Percentiles rank a stretch among this genome's conserved stretches.
These are phyloP conservation scores for Croton setiger DNA, from an alignment of 441 rosid genomes.

Conservation along the genomic window DNA sequence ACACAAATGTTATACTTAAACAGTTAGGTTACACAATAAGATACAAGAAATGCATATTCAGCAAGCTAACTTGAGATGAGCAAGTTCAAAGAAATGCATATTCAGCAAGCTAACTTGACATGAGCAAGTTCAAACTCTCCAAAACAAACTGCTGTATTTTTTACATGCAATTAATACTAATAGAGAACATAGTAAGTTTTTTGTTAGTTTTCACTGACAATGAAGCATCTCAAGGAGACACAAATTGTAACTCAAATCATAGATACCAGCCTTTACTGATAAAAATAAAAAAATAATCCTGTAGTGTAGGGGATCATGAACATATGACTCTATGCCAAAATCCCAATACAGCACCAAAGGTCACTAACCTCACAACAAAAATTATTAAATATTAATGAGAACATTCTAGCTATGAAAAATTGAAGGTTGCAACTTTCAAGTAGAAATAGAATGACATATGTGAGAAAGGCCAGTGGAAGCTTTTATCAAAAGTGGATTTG, in stretches of 20 bases:
- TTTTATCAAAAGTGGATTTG: neutral
- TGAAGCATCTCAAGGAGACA: neutral
- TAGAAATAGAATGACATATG: neutral
- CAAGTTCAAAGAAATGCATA: neutral
- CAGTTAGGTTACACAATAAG: neutral
- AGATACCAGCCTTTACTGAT: neutral
- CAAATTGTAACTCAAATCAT: neutral
- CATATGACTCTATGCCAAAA: neutral
- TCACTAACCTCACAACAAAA: neutral
- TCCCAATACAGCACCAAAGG: neutral
- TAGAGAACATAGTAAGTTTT: neutral
- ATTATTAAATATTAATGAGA: neutral
- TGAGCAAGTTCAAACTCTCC: neutral
- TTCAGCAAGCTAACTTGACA: neutral
- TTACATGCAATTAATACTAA: neutral
- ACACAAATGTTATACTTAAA: neutral
- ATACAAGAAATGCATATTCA: neutral
- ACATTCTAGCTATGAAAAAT: neutral
- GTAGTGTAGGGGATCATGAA: neutral
- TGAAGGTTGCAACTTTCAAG: neutral
- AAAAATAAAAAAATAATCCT: neutral
- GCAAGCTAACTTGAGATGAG: neutral
- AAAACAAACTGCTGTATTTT: neutral
- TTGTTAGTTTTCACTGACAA: neutral
- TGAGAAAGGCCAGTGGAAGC: neutral